Conservation (phyloP, 2,329 filamentous ascomycete species). For the Claviceps sp. region DNA sequence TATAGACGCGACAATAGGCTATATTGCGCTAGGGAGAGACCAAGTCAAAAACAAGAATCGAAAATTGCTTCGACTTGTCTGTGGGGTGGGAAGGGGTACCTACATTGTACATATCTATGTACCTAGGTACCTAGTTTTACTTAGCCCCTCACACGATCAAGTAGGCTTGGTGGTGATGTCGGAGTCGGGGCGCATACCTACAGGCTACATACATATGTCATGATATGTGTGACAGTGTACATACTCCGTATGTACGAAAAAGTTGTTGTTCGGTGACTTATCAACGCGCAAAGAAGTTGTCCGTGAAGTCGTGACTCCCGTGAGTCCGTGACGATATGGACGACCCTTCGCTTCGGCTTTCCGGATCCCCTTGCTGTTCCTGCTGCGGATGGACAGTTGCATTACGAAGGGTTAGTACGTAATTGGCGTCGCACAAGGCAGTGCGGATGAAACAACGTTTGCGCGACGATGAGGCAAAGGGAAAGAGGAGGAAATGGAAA, state of each 20-base stretch:
- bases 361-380: background rate
- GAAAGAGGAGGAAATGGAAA: background rate
- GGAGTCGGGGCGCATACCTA: no score
- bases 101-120: no score
- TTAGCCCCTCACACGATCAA: background rate
- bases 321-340: background rate
- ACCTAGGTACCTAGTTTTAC: background rate
- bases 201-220: no score
- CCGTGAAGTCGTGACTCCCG: no score
- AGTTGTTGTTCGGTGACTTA: no score
- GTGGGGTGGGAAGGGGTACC: background rate
- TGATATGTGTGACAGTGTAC: no score
- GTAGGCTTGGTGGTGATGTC: background rate
- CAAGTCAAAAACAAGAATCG: background rate
- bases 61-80: background rate
- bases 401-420: background rate
- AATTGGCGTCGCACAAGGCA: background rate
- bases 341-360: background rate
- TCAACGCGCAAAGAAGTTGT: no score
- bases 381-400: background rate
- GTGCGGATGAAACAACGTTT: background rate
- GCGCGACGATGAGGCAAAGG: background rate
- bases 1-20: background rate
- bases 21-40: background rate
- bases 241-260: background rate